Evolutionary conservation across 148 eudicot species (phyloP).

Genomic region (Vaccinium corymbosum): DNA sequence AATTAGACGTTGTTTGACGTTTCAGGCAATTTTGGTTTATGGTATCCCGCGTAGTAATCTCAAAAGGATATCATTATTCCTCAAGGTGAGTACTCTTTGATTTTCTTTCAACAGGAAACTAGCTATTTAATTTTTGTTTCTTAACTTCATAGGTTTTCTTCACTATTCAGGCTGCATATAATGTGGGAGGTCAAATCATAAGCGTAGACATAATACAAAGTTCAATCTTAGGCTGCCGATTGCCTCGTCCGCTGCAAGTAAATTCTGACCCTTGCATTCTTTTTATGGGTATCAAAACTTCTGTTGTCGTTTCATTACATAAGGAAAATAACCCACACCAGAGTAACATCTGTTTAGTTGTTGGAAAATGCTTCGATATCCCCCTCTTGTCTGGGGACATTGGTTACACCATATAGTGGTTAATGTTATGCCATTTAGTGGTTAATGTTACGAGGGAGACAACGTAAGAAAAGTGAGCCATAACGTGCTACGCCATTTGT

Average conservation of each 20-base stretch:
- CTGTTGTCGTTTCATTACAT: background rate
- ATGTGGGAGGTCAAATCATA: slow-evolving; percentile 65
- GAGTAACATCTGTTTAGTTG: background rate
- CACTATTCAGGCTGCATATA: slow-evolving; percentile 73
- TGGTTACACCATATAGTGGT: no score
- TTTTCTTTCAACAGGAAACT: background rate
- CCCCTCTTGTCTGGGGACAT: no score
- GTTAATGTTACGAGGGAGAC: no score
- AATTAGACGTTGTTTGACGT: background rate
- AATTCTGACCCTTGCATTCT: background rate
- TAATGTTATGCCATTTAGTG: no score
- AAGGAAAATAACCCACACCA: background rate
- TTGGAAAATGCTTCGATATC: background rate
- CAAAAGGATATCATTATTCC: slow-evolving; percentile 59
- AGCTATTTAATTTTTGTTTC: background rate
- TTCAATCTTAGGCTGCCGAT: slow-evolving; percentile 59
- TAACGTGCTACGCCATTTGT: no score
- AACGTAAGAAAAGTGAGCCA: no score
- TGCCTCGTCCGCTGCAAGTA: slow-evolving; percentile 92
- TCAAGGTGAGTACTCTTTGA: slow-evolving; percentile 45
- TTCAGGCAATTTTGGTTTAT: slow-evolving; percentile 72
- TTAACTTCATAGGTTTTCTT: background rate
- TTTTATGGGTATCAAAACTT: background rate
- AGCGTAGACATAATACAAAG: slow-evolving; percentile 69
- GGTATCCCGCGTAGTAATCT: slow-evolving; percentile 63